Evolutionary conservation across 768 basidiomycete species (phyloP), one percentile per base, ranked within the genome.

Genomic region (Tulasnella sp.): DNA sequence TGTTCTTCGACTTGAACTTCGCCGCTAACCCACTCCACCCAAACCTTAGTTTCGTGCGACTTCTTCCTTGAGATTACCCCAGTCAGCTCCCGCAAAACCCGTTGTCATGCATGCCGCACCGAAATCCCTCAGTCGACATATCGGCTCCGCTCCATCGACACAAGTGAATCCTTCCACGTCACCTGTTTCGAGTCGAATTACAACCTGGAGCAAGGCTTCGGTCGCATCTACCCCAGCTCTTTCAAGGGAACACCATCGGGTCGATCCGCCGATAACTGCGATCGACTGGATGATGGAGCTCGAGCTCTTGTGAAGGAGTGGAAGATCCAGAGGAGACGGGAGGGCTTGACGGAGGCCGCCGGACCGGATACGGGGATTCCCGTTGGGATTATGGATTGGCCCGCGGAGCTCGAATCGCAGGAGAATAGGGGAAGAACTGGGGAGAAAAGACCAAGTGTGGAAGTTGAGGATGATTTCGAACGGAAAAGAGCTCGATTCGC

Each of bases 161-260:
- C 76, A 4, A 52, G 56, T 52, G 48, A 39, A 34, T 76, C 75
- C 4, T 34, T 56, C 42, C 75, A 76, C 52, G 75, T 76, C 39
- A 36, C 42, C 38, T 76, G 75, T 52, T 76, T 76, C 27, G 75
- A 76, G 52, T 27, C 48, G 34, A 31, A 24, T 34, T 76, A 48
- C 75, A 56, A 76, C 75, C 75, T 76, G 36, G 75, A 76, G n/a
- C 75, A 76, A 56, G 75, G 42, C 31, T 76, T 76, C 75, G 75
- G 75, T 16, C 75, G 75, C 36, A 76, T 76, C 42, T 76, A 76
- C 75, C 75, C 75, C 75, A 52, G 44, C 31, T 52, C 75, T 58
- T 56, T 56, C 24, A 36, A 36, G 36, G 40, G 40, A 1, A 24
- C 52, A 52, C 46, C 75, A n/a, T 76, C 75, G 36, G 52, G 52